Conservation (phyloP, 2,329 filamentous ascomycete genomes). For the Sarocladiaceae sp. region DNA sequence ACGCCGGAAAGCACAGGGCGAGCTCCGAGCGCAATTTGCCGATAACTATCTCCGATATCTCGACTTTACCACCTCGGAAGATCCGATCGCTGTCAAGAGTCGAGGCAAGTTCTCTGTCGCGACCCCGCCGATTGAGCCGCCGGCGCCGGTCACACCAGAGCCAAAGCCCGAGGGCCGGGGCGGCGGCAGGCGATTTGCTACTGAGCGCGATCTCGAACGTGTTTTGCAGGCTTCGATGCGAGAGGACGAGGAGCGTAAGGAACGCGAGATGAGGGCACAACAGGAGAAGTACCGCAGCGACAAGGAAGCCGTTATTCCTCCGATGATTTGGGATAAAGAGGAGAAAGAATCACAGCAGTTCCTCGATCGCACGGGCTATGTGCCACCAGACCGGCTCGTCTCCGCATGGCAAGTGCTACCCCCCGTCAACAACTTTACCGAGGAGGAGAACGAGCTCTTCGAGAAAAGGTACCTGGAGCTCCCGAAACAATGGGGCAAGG, state of each 20-base stretch:
- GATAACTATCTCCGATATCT: slow-evolving; percentile 46
- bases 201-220: slow-evolving; percentile 66
- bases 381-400: slow-evolving; percentile 61
- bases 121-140: slow-evolving; percentile 27
- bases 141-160: slow-evolving; percentile 39
- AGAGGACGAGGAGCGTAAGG: slow-evolving; percentile 63
- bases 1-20: slow-evolving; percentile 31
- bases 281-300: slow-evolving; percentile 67
- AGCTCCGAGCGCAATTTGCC: slow-evolving; percentile 34
- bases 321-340: slow-evolving; percentile 58
- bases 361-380: slow-evolving; percentile 58
- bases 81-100: slow-evolving; percentile 48
- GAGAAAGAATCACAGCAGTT: slow-evolving; percentile 54
- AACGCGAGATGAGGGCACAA: slow-evolving; percentile 57
- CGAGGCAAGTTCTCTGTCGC: slow-evolving; percentile 45
- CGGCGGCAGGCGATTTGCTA: slow-evolving; percentile 52
- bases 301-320: slow-evolving; percentile 69
- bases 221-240: slow-evolving; percentile 66
- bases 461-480: slow-evolving; percentile 68
- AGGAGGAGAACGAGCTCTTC: slow-evolving; percentile 63
- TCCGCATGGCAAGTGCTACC: slow-evolving; percentile 66
- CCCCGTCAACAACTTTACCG: slow-evolving; percentile 67
- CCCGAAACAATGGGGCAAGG: slow-evolving; percentile 77
- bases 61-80: slow-evolving; percentile 48
- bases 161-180: slow-evolving; percentile 51